phyloP scores from a whole-genome alignment of 2,329 filamentous ascomycete genomes.

The Botrytis deweyae region DNA sequence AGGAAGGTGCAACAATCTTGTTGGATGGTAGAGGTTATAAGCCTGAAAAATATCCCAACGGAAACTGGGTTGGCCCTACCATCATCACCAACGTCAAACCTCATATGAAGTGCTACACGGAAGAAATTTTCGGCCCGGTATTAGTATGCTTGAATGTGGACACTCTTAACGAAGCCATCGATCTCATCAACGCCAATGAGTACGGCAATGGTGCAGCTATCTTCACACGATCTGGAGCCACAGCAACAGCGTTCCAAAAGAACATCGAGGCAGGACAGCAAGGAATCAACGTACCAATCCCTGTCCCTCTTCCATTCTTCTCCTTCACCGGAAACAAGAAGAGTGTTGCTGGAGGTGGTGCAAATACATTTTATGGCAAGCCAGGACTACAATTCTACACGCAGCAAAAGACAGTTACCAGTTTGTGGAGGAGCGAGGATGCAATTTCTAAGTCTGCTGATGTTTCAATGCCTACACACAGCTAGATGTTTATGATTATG shows the following conservation, averaged over 20 bases:
- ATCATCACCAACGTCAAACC: conserved; percentile 79
- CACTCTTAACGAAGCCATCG: conserved; percentile 76
- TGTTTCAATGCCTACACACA: conserved; percentile 80
- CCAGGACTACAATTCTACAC: conserved; percentile 94
- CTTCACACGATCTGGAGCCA: conserved; percentile 76
- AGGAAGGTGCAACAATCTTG: conserved; percentile 79
- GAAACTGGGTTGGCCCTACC: conserved; percentile 82
- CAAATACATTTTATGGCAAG: conserved; percentile 92
- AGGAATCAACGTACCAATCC: conserved; percentile 78
- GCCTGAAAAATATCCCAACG: conserved; percentile 76
- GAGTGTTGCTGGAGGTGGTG: conserved; percentile 85
- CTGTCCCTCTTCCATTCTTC: conserved; percentile 67
- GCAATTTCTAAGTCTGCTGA: conserved; percentile 81
- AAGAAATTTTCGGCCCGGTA: conserved; percentile 85
- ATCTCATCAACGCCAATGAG: conserved; percentile 80
- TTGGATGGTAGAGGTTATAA: conserved; percentile 75
- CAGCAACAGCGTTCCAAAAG: conserved; percentile 74
- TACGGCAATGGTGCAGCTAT: conserved; percentile 86
- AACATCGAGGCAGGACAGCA: conserved; percentile 84
- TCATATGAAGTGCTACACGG: conserved; percentile 79
- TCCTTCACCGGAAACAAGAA: conserved; percentile 80
- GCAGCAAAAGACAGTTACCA: conserved; percentile 95
- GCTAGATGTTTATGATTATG: conserved; percentile 4
- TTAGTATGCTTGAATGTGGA: conserved; percentile 77
- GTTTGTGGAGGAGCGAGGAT: conserved; percentile 83